Percentiles rank a stretch among this genome's conserved stretches.
These are phyloP conservation scores for Cordyceps tenuipes DNA, from an alignment of 2,329 filamentous ascomycete genomes.

Conservation along the genomic window DNA sequence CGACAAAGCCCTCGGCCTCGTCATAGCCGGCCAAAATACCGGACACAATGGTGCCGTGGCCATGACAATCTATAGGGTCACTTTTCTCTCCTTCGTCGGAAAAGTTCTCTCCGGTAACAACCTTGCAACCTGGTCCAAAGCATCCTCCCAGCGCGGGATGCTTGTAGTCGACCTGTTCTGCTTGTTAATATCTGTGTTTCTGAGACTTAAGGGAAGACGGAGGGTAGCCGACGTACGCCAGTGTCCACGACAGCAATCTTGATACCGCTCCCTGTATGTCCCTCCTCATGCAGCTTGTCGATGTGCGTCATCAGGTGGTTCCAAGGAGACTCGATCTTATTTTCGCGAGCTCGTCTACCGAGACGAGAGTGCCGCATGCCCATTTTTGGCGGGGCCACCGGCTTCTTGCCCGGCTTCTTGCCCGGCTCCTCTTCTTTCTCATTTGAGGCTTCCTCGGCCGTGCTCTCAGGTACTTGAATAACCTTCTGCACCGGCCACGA, in stretches of 20 bases:
- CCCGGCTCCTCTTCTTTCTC: not conserved
- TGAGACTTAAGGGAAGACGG: not conserved
- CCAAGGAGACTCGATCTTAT: not conserved
- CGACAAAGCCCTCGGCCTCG: not conserved
- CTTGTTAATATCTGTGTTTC: not conserved
- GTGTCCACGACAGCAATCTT: not conserved
- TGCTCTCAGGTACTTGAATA: not conserved
- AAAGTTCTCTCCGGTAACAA: not conserved
- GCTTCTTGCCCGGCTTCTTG: not conserved
- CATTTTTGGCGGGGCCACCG: not conserved
- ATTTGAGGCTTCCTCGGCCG: not conserved
- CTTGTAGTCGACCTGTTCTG: not conserved
- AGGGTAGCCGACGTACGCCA: not conserved
- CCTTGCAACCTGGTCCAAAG: not conserved
- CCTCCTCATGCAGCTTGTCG: not conserved
- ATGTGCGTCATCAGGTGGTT: not conserved
- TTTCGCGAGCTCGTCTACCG: not conserved
- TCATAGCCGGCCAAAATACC: constrained; percentile 2
- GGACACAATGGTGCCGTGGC: constrained; percentile 12
- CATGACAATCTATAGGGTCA: constrained; percentile 8
- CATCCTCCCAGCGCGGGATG: not conserved
- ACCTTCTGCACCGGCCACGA: not conserved
- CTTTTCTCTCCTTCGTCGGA: not conserved
- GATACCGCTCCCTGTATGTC: not conserved
- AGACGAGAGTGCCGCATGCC: not conserved